Conservation (phyloP, 139 green algal species). For the Chlorella sorokiniana region DNA sequence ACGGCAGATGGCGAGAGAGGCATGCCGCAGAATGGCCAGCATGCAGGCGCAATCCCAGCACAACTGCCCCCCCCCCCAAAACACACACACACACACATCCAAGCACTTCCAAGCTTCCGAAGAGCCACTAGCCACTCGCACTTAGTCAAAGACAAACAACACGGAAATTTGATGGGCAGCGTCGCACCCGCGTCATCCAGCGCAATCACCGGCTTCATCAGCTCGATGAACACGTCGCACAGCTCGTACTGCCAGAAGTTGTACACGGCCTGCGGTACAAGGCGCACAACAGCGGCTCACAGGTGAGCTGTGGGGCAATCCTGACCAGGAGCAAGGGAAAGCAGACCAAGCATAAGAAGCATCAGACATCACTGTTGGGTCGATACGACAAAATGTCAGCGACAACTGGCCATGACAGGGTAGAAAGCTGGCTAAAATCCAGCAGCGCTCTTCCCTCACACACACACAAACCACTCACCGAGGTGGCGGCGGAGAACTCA, state of each 20-base stretch:
- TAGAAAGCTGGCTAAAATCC: neutral
- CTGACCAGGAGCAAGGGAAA: neutral
- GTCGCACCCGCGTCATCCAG: slow-evolving; percentile 3
- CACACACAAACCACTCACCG: slow-evolving; percentile 26
- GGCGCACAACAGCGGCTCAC: neutral
- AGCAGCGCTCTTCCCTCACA: neutral
- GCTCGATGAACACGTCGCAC: slow-evolving; percentile 99
- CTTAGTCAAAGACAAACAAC: slow-evolving; percentile 86
- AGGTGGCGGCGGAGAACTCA: slow-evolving; percentile 81
- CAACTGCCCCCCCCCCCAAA: too few relatives aligned
- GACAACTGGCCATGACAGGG: neutral
- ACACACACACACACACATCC: too few relatives aligned
- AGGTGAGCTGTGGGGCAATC: too few relatives aligned
- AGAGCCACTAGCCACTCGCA: slow-evolving; percentile 80
- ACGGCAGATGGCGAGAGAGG: too few relatives aligned
- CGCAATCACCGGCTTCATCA: slow-evolving; percentile 88
- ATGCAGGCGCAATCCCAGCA: too few relatives aligned
- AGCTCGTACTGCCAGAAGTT: slow-evolving; percentile 95
- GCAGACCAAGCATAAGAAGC: too few relatives aligned
- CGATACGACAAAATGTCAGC: too few relatives aligned
- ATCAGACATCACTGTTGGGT: too few relatives aligned
- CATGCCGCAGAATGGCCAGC: too few relatives aligned
- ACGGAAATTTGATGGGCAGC: slow-evolving; percentile 46
- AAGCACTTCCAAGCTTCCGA: too few relatives aligned
- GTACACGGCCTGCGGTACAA: slow-evolving; percentile 76